Conservation (phyloP, 2,329 filamentous ascomycete genomes). For the Fusarium albosuccineum region DNA sequence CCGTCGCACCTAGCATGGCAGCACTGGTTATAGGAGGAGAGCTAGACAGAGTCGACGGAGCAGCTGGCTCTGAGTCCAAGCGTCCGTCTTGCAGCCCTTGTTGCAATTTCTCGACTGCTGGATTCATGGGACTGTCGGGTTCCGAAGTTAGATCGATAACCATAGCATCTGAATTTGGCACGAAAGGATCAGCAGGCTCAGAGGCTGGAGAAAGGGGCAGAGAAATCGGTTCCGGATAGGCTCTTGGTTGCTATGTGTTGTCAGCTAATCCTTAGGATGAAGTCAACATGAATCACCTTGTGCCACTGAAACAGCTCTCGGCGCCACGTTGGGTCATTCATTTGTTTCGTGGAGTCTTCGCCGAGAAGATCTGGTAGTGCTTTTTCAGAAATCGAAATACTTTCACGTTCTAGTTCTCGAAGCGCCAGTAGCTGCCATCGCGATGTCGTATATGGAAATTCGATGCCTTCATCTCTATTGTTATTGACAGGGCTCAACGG, state of each 20-base stretch:
- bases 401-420: conserved; percentile 46
- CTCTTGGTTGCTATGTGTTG: conserved; percentile 1
- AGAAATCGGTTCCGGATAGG: conserved; percentile 38
- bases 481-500: conserved; percentile 43
- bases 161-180: conserved; percentile 35
- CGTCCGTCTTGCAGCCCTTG: conserved; percentile 11
- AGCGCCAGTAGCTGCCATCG: conserved; percentile 43
- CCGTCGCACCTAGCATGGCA: conserved; percentile 1
- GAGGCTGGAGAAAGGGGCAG: conserved; percentile 48
- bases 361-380: background rate
- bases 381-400: conserved; percentile 7
- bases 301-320: conserved; percentile 17
- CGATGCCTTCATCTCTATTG: conserved; percentile 47
- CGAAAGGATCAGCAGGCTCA: conserved; percentile 29
- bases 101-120: conserved; percentile 15
- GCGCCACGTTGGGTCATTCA: background rate
- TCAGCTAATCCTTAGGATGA: conserved; percentile 2
- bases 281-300: conserved; percentile 9
- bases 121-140: conserved; percentile 43
- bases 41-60: conserved; percentile 23
- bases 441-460: conserved; percentile 39
- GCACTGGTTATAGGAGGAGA: conserved; percentile 21
- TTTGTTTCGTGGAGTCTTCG: background rate
- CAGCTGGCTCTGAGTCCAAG: conserved; percentile 40
- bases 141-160: conserved; percentile 50